Evolutionary conservation across 441 rosid genomes (phyloP), one percentile per base, ranked within the genome.

Genomic region (Adansonia gregorii): DNA sequence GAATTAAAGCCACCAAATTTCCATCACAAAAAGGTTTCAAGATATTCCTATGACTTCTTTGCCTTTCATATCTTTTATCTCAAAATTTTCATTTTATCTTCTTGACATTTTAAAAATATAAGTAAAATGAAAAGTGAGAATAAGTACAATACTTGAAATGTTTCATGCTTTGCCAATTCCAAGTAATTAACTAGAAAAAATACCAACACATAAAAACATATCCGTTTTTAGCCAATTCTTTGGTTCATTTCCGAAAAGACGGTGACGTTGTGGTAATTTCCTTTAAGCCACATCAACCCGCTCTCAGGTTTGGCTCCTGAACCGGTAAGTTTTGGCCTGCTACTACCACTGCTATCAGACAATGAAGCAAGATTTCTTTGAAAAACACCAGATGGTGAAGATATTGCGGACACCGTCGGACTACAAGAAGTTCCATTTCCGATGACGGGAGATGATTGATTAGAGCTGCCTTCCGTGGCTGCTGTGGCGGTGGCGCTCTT

Each of bases 341-440:
- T 87, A 54, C 81, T 80, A 15, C 85, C 83, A 54, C 88, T 83
- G 80, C 89, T 87, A 76, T 86, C 92, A 19, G 95, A 89, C 67
- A 82, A 76, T 6, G 89, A 89, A 69, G 85, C 86, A 69, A 74
- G 67, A 54, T 81, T 81, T 76, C 79, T 91, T 78, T 85, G 90
- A 78, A 83, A 59, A 49, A 73, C 89, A 65, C 86, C 88, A 35
- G 88, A 88, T 19, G 93, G 90, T 10, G 93, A 87, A 11, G 91
- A 87, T 68, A 80, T 75, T 39, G 82, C 39, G 20, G 86, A 84
- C 2, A 79, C 76, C 67, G 79, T 52, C 2, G 80, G 79, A 49
- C 88, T 85, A n/a, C 78, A 60, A 2, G 85, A 71, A 65, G 78
- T 85, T 12, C 79, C 82, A 45, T 81, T 82, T 27, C 65, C 76